These are phyloP conservation scores for Selenicereus undatus DNA, from an alignment of 148 eudicot genomes.

Conservation along the genomic window DNA sequence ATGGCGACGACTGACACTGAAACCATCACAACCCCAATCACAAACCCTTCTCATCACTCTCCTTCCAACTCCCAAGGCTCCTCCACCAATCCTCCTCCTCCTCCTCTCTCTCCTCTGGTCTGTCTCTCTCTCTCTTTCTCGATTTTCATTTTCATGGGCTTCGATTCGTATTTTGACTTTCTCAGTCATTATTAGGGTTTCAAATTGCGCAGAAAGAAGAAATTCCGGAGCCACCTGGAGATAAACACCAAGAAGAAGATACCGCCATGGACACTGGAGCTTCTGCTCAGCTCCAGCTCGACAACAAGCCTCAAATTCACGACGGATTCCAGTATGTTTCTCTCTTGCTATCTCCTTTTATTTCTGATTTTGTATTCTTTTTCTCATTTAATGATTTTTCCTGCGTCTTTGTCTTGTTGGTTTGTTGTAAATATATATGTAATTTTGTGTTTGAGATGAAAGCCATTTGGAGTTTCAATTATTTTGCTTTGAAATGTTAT, in stretches of 20 bases:
- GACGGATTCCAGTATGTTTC: conserved; percentile 4
- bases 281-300: background rate
- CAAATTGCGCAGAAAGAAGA: conserved; percentile 1
- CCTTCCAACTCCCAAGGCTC: conserved; percentile 7
- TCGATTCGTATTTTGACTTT: background rate
- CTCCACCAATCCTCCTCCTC: background rate
- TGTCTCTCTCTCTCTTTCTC: background rate
- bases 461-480: background rate
- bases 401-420: no score
- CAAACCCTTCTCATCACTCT: background rate
- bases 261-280: background rate
- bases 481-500: background rate
- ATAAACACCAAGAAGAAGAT: background rate
- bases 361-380: background rate
- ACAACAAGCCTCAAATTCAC: background rate
- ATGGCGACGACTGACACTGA: background rate
- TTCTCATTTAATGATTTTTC: background rate
- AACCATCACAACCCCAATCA: background rate
- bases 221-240: background rate
- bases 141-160: background rate
- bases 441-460: background rate
- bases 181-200: background rate
- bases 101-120: background rate
- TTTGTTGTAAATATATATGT: background rate
- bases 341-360: background rate